Evolutionary conservation across 1,284 basidiomycete species (phyloP).

Genomic region (Tausonia pullulans): DNA sequence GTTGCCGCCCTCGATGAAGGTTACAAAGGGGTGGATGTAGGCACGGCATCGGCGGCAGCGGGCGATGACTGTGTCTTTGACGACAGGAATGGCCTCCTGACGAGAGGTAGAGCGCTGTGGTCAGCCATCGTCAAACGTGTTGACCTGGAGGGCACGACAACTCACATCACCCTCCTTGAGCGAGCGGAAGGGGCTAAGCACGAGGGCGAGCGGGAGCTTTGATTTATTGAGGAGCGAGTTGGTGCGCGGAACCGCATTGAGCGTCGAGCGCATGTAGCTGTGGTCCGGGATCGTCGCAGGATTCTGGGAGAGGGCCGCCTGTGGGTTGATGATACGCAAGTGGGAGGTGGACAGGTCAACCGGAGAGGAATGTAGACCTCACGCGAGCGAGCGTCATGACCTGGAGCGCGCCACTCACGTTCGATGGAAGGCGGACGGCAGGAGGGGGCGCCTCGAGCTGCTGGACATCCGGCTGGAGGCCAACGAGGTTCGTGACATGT

Average conservation of each 20-base stretch:
- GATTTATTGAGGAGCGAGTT: slow-evolving; percentile 81
- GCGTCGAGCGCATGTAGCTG: slow-evolving; percentile 84
- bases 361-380: background rate
- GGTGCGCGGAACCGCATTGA: slow-evolving; percentile 90
- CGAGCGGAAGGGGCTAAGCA: slow-evolving; percentile 85
- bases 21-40: slow-evolving; percentile 98
- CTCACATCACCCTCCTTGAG: slow-evolving; percentile 42
- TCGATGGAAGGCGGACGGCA: slow-evolving; percentile 76
- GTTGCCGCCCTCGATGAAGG: slow-evolving; percentile 96
- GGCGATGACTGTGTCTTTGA: slow-evolving; percentile 91
- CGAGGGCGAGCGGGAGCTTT: slow-evolving; percentile 81
- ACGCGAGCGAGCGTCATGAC: background rate
- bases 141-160: background rate
- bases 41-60: slow-evolving; percentile 93
- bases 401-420: slow-evolving; percentile 25
- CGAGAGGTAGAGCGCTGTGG: background rate
- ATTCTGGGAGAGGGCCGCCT: slow-evolving; percentile 63
- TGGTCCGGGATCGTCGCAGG: slow-evolving; percentile 75
- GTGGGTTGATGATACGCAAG: background rate
- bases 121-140: too few species aligned
- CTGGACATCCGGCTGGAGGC: slow-evolving; percentile 76
- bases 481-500: slow-evolving; percentile 76
- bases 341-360: background rate
- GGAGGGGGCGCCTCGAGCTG: slow-evolving; percentile 74
- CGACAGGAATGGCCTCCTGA: slow-evolving; percentile 70